A percentile compares a stretch with the other conserved stretches of the same genome.
These are phyloP conservation scores for Chalciporus sphaerocephalus DNA, from an alignment of 768 basidiomycete species.

Conservation along the genomic window DNA sequence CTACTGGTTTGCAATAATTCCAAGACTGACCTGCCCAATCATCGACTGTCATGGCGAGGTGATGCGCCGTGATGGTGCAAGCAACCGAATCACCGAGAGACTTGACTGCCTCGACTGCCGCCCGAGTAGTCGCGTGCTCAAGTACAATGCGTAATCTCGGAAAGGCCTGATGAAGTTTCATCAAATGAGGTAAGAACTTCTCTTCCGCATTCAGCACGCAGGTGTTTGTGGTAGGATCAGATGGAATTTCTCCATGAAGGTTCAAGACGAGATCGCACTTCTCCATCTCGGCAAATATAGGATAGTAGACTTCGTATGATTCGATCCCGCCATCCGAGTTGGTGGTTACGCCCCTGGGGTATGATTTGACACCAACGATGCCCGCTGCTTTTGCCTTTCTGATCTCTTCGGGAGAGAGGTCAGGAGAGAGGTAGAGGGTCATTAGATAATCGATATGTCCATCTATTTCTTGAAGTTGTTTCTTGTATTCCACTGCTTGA, in stretches of 20 bases:
- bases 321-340: constrained; percentile 96
- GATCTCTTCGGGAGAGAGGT: constrained; percentile 87
- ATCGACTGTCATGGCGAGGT: constrained; percentile 89
- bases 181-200: constrained; percentile 82
- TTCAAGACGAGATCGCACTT: constrained; percentile 92
- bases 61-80: constrained; percentile 97
- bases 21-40: constrained; percentile 95
- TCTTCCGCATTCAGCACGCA: constrained; percentile 93
- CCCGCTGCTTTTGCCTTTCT: constrained; percentile 83
- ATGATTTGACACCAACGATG: constrained; percentile 89
- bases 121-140: constrained; percentile 93
- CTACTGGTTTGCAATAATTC: constrained; percentile 97
- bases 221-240: constrained; percentile 69
- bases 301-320: constrained; percentile 90
- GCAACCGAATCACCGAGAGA: constrained; percentile 76
- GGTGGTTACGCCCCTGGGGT: constrained; percentile 95
- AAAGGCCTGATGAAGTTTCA: constrained; percentile 75
- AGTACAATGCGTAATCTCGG: constrained; percentile 91
- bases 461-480: constrained; percentile 68
- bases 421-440: constrained; percentile 92
- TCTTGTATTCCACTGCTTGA: constrained; percentile 76
- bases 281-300: constrained; percentile 91
- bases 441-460: constrained; percentile 83
- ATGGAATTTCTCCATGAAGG: constrained; percentile 95
- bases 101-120: constrained; percentile 84